phyloP scores from a whole-genome alignment of 768 basidiomycete genomes.

The Leccinum variicolor region DNA sequence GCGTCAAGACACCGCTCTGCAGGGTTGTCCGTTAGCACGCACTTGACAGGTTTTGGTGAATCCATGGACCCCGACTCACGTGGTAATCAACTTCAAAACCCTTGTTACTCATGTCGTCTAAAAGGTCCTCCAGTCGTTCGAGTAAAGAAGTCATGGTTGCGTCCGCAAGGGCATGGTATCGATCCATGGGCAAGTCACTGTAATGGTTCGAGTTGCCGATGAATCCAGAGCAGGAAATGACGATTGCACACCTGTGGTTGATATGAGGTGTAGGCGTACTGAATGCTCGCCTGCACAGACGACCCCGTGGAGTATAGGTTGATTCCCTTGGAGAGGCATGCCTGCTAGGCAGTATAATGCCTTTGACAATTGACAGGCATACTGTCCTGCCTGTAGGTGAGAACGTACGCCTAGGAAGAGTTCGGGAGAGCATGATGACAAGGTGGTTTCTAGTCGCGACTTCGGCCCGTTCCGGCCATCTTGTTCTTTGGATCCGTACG shows the following conservation, averaged over 20 bases:
- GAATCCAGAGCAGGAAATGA: not conserved
- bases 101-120: constrained; percentile 57
- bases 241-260: constrained; percentile 45
- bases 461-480: too few species aligned
- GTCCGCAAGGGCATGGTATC: constrained; percentile 74
- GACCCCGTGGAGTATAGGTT: not conserved
- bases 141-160: constrained; percentile 73
- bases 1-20: constrained; percentile 89
- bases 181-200: constrained; percentile 55
- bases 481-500: too few species aligned
- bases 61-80: constrained; percentile 42
- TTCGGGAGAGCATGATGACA: constrained; percentile 18
- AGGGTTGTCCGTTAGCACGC: constrained; percentile 10
- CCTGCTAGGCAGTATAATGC: not conserved
- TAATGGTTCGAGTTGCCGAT: not conserved
- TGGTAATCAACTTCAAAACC: constrained; percentile 86
- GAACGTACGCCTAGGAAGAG: constrained; percentile 12
- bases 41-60: not conserved
- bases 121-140: constrained; percentile 66
- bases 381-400: not conserved
- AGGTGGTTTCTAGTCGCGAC: too few species aligned
- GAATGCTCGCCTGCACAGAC: constrained; percentile 20
- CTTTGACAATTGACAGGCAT: constrained; percentile 7
- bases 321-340: not conserved
- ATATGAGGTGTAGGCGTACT: constrained; percentile 58